Evolutionary conservation across 2,329 filamentous ascomycete species (phyloP).

Genomic region (Ophiocordyceps camponoti-floridani): DNA sequence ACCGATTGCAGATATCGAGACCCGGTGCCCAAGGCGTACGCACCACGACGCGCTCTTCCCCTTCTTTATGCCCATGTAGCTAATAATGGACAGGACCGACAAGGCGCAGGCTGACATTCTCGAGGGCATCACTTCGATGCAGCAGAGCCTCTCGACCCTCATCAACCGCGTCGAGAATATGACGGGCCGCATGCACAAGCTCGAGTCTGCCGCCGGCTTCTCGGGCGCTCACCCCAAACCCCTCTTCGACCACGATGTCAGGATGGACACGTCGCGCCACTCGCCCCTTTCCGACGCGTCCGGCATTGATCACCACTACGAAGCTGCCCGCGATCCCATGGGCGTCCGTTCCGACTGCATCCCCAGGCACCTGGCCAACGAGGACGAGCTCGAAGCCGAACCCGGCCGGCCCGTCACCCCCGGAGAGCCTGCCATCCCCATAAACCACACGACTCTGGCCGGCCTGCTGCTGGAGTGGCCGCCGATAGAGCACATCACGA

Average conservation of each 20-base stretch:
- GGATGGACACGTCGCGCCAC: constrained; percentile 6
- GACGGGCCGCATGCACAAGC: constrained; percentile 17
- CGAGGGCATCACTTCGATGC: constrained; percentile 29
- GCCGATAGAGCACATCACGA: constrained; percentile 47
- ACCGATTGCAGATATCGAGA: constrained; percentile 78
- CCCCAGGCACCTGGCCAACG: constrained; percentile 14
- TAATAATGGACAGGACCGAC: constrained; percentile 25
- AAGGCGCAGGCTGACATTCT: constrained; percentile 43
- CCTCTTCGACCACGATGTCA: constrained; percentile 12
- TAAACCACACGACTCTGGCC: constrained; percentile 80
- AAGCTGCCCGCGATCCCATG: constrained; percentile 10
- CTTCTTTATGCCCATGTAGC: neutral
- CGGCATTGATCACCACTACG: constrained; percentile 5
- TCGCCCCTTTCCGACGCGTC: constrained; percentile 4
- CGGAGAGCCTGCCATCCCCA: constrained; percentile 54
- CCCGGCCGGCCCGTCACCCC: constrained; percentile 33
- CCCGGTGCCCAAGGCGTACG: constrained; percentile 73
- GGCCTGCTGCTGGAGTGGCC: constrained; percentile 63
- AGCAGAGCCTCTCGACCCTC: constrained; percentile 17
- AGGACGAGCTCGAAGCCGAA: constrained; percentile 31
- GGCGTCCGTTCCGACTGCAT: constrained; percentile 6
- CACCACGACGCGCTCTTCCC: neutral
- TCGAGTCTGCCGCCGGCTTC: constrained; percentile 13
- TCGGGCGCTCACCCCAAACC: constrained; percentile 9
- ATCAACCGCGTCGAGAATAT: constrained; percentile 19